phyloP scores from a whole-genome alignment of 768 basidiomycete genomes.

The Arthromyces matolae region DNA sequence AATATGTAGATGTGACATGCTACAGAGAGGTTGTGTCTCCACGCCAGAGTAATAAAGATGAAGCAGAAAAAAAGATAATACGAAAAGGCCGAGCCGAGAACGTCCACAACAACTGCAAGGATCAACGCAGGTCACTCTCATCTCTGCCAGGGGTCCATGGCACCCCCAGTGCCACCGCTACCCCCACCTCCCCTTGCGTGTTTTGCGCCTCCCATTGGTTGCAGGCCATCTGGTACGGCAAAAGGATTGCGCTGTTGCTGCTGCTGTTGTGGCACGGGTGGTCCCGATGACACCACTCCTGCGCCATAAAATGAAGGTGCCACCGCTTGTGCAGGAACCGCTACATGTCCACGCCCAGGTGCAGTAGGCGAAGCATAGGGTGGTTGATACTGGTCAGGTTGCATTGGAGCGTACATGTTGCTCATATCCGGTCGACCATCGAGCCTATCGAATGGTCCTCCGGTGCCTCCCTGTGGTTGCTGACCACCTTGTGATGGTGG shows the following conservation, averaged over 20 bases:
- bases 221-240: constrained; percentile 34
- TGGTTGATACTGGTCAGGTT: constrained; percentile 73
- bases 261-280: constrained; percentile 21
- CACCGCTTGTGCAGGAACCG: constrained; percentile 48
- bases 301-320: constrained; percentile 70
- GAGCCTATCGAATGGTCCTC: constrained; percentile 53
- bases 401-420: constrained; percentile 75
- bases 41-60: constrained; percentile 7
- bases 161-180: constrained; percentile 8
- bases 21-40: constrained; percentile 1
- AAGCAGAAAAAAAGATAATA: constrained; percentile 8
- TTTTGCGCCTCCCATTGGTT: constrained; percentile 41
- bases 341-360: constrained; percentile 39
- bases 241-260: constrained; percentile 39
- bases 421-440: constrained; percentile 64
- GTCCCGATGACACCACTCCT: constrained; percentile 49
- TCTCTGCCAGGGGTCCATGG: constrained; percentile 73
- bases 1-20: constrained; percentile 8
- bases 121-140: constrained; percentile 20
- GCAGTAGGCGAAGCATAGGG: constrained; percentile 42
- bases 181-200: constrained; percentile 58
- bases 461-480: constrained; percentile 19
- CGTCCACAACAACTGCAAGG: not conserved
- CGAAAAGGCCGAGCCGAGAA: not conserved
- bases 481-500: constrained; percentile 34